Evolutionary conservation across 2,329 filamentous ascomycete genomes (phyloP), one percentile per base, ranked within the genome.

Genomic region (Neonectria hederae): DNA sequence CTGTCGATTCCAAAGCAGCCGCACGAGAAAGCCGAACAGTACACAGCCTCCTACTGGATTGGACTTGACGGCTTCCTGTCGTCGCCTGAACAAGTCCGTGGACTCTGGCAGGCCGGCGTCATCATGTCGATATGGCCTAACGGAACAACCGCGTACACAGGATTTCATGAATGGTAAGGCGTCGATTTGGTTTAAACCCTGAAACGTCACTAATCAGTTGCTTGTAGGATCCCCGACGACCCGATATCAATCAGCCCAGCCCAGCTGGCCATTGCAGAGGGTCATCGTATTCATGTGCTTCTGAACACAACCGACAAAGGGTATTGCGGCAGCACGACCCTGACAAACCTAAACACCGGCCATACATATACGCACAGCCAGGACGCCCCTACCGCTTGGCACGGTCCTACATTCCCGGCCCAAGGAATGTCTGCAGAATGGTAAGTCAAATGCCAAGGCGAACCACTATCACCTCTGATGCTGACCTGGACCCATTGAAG

Each of bases 31-130:
- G 24, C 22, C 24, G 35, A n/a, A 7, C 53, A 55, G 38, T 55
- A 46, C 38, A 55, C 53, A 10, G 38, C 42, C 3, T 24, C 42
- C 22, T 45, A 24, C 42, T 45, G 42, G 42, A 45, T 45, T 45
- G 42, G 42, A 11, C 42, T 45, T 11, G 42, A 45, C 5, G 42
- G 42, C 6, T 14, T 13, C 22, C 2, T 45, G 13, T 55, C 53
- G 21, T 32, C 53, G 6, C 26, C 26, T 6, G 53, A 45, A 9
- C 8, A 28, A 2, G 17, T 56, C 42, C 54, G 42, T 17, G 54
- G 54, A 19, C 42, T 56, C 24, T 56, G 54, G 54, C 54, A 56
- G n/a, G 54, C 54, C n/a, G 54, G 54, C n/a, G 54, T 56, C 24
- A 26, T 38, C 5, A 56, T 56, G 54, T 56, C 54, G 24, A 26